These are phyloP conservation scores for Ilyonectria robusta DNA, from an alignment of 2,329 filamentous ascomycete species.

Conservation along the genomic window DNA sequence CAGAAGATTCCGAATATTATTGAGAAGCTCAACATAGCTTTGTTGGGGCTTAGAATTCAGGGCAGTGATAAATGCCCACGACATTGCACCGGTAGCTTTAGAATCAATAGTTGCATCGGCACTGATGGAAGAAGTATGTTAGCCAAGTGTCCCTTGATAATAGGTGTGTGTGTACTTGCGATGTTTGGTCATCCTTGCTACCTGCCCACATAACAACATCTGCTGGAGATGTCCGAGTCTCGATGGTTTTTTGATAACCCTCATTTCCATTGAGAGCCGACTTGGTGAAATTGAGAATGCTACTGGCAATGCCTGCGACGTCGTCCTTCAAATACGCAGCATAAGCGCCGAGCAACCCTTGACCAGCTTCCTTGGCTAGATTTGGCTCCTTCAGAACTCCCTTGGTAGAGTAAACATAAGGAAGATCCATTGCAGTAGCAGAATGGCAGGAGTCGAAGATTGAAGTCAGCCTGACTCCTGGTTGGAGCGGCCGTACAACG, in stretches of 20 bases:
- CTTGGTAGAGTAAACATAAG: slow-evolving; percentile 86
- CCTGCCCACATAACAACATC: slow-evolving; percentile 99
- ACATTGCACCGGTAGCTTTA: slow-evolving; percentile 97
- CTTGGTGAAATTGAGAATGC: slow-evolving; percentile 87
- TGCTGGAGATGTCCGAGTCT: slow-evolving; percentile 93
- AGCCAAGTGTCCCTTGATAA: slow-evolving; percentile 30
- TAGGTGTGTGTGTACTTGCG: slow-evolving; percentile 58
- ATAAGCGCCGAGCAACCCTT: slow-evolving; percentile 80
- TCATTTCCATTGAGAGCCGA: slow-evolving; percentile 85
- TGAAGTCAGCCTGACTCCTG: slow-evolving; percentile 87
- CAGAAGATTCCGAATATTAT: slow-evolving; percentile 93
- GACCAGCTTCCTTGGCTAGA: slow-evolving; percentile 83
- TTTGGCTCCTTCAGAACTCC: slow-evolving; percentile 87
- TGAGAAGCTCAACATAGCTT: slow-evolving; percentile 95
- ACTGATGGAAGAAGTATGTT: slow-evolving; percentile 61
- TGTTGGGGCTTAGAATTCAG: slow-evolving; percentile 95
- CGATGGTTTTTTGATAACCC: slow-evolving; percentile 84
- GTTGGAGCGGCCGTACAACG: slow-evolving; percentile 81
- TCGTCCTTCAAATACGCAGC: slow-evolving; percentile 88
- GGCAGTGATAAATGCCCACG: slow-evolving; percentile 93
- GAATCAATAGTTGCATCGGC: slow-evolving; percentile 91
- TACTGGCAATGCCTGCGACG: slow-evolving; percentile 83
- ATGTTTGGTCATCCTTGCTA: slow-evolving; percentile 95
- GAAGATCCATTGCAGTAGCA: slow-evolving; percentile 82
- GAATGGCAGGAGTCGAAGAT: slow-evolving; percentile 89